A percentile compares a stretch with the other conserved stretches of the same genome.
These are phyloP conservation scores for Dioscorea zingiberensis DNA, from an alignment of 106 monocot genomes.

Conservation along the genomic window DNA sequence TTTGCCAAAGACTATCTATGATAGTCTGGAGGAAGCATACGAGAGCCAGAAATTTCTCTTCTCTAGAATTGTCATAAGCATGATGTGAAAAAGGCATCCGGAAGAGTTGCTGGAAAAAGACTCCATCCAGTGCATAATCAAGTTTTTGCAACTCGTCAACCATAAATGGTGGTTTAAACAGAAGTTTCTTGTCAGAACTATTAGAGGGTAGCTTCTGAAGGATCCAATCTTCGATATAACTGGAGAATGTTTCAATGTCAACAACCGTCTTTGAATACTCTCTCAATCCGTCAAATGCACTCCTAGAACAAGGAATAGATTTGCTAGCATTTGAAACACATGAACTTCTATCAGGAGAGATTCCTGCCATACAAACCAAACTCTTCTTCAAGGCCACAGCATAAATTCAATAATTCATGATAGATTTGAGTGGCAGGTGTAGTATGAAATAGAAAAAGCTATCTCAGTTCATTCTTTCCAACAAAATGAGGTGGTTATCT, in stretches of 20 bases:
- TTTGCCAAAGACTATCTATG: conserved; percentile 16
- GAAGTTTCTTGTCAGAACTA: conserved; percentile 1
- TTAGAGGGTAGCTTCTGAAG: conserved; percentile 7
- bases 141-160: conserved; percentile 15
- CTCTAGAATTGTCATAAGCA: conserved; percentile 9
- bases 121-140: conserved; percentile 30
- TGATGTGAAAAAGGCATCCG: conserved; percentile 21
- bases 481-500: background rate
- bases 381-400: background rate
- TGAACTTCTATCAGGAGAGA: conserved; percentile 21
- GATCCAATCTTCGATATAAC: conserved; percentile 24
- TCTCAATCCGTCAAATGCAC: conserved; percentile 5
- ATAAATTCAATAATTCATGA: background rate
- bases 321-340: conserved; percentile 17
- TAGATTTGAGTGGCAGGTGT: too few species aligned
- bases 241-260: conserved; percentile 25
- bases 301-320: conserved; percentile 13
- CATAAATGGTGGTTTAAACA: conserved; percentile 20
- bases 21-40: conserved; percentile 20
- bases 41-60: conserved; percentile 22
- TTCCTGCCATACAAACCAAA: conserved; percentile 8
- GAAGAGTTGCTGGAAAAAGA: conserved; percentile 25
- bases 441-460: background rate
- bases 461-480: background rate
- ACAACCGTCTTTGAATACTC: conserved; percentile 11